A percentile compares a stretch with the other conserved stretches of the same genome.
phyloP scores from a whole-genome alignment of 2,329 filamentous ascomycete genomes.

The Scedosporium minutisporum region DNA sequence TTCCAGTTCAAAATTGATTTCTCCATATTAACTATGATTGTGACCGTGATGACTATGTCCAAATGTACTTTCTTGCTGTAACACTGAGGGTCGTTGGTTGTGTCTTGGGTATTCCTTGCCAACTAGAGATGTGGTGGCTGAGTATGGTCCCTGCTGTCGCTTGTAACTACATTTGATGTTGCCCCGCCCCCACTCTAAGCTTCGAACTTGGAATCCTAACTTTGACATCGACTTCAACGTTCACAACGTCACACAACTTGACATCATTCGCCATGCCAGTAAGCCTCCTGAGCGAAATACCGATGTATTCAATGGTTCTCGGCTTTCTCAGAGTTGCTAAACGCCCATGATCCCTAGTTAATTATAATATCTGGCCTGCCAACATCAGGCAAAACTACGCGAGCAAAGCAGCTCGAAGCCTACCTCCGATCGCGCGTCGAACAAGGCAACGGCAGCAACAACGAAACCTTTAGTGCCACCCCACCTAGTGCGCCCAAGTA shows the following conservation, averaged over 20 bases:
- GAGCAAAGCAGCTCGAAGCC: slow-evolving; percentile 54
- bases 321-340: not conserved
- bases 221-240: not conserved
- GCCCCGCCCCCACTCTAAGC: slow-evolving; percentile 6
- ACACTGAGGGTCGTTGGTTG: too few relatives aligned
- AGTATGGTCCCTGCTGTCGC: too few relatives aligned
- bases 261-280: slow-evolving; percentile 1
- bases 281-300: not conserved
- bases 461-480: slow-evolving; percentile 10
- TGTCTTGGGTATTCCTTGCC: too few relatives aligned
- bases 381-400: slow-evolving; percentile 59
- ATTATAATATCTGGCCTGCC: slow-evolving; percentile 59
- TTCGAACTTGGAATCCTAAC: not conserved
- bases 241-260: not conserved
- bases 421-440: slow-evolving; percentile 53
- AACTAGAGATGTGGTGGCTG: too few relatives aligned
- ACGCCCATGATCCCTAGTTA: slow-evolving; percentile 32
- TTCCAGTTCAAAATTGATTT: not conserved
- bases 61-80: too few relatives aligned
- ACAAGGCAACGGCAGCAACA: slow-evolving; percentile 4
- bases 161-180: too few relatives aligned
- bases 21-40: not conserved
- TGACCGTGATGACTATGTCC: too few relatives aligned
- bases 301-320: too few relatives aligned
- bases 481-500: slow-evolving; percentile 32